Evolutionary conservation across 352 stramenopile species (phyloP), one percentile per base, ranked within the genome.

Genomic region (Globisporangium cystogenes): DNA sequence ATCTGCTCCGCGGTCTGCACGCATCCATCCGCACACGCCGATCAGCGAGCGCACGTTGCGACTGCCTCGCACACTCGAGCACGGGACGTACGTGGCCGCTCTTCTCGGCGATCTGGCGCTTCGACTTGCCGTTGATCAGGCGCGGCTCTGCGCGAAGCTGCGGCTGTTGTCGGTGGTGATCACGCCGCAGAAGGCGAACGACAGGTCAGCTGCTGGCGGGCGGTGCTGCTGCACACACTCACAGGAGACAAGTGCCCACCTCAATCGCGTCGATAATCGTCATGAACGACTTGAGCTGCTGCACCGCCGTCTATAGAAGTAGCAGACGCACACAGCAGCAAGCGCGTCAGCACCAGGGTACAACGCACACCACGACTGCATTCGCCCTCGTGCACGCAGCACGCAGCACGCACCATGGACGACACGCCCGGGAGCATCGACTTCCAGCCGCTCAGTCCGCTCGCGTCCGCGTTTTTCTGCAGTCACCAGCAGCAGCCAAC

Each of bases 251-350:
- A n/a, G 2, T 29, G 46, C 46, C 33, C 56, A 87, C 81, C 57
- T 94, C 82, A 42, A 86, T 84, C 24, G 70, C 67, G 54, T 94
- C 82, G 41, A 94, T 51, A 45, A 93, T 94, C 46, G 59, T 55
- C 72, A 94, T 76, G 59, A 89, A 90, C 36, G 63, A 53, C 67
- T 94, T 94, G 57, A 94, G 73, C 56, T 94, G 84, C 62, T 94
- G 81, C 41, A 94, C 83, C 20, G 78, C 80, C 60, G 73, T 88
- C 83, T 94, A 37, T 14, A 36, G 5, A 18, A n/a, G n/a, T 36
- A 31, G 37, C 37, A 14, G 44, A n/a, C n/a, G n/a, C n/a, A n/a
- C n/a, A n/a, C n/a, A 53, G 1, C 7, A 35, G 3, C 27, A 21
- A 58, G 16, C 8, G 21, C 33, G 16, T 23, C 2, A 54, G 8